Percentiles rank a stretch among this genome's conserved stretches.
Conservation (phyloP, 2,329 filamentous ascomycete species). For the Capronia americana region DNA sequence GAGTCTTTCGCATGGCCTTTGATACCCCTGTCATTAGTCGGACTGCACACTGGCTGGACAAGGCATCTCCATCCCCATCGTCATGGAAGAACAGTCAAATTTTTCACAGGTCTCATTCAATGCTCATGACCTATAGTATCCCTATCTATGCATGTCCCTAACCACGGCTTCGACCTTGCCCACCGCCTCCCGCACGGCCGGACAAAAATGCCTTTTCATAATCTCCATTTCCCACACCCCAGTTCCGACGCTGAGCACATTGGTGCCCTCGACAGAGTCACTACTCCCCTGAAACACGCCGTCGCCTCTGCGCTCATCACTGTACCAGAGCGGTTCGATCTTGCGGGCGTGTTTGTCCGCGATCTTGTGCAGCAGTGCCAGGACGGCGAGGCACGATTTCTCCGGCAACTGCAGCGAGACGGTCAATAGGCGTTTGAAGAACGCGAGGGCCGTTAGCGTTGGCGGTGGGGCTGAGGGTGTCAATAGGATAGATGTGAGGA, state of each 20-base stretch:
- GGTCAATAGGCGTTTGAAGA: conserved; percentile 88
- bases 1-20: too few relatives aligned
- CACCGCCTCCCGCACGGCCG: conserved; percentile 78
- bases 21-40: too few relatives aligned
- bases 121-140: neutral
- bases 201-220: conserved; percentile 82
- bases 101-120: neutral
- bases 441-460: conserved; percentile 84
- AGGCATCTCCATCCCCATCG: too few relatives aligned
- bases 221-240: conserved; percentile 95
- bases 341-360: conserved; percentile 82
- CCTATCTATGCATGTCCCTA: conserved; percentile 38
- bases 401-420: conserved; percentile 85
- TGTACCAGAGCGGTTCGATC: conserved; percentile 87
- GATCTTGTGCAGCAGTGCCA: conserved; percentile 79
- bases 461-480: conserved; percentile 73
- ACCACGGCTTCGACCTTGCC: conserved; percentile 72
- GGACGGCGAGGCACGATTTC: conserved; percentile 80
- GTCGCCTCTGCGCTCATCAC: conserved; percentile 90
- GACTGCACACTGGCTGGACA: too few relatives aligned
- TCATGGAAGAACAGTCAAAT: too few relatives aligned
- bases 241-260: conserved; percentile 75
- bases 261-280: conserved; percentile 79
- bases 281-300: conserved; percentile 79
- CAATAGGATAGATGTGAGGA: conserved; percentile 79